Conservation (phyloP, 345 rosid genomes). For the Pistacia vera region DNA sequence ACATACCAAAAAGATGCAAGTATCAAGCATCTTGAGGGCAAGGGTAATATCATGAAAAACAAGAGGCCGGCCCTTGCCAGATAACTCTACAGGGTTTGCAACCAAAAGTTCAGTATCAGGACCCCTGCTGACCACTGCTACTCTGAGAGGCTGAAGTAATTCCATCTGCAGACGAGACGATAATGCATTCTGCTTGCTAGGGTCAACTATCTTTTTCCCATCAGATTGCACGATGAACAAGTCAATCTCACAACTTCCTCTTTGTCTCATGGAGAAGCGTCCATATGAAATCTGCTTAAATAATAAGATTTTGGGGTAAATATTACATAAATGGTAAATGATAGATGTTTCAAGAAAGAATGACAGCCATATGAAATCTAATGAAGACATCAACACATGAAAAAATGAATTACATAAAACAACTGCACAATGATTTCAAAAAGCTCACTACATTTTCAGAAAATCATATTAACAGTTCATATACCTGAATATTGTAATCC, state of each 20-base stretch:
- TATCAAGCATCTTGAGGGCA: slow-evolving; percentile 74
- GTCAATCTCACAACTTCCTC: slow-evolving; percentile 78
- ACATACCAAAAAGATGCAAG: slow-evolving; percentile 85
- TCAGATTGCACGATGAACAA: slow-evolving; percentile 82
- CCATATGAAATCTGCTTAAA: slow-evolving; percentile 82
- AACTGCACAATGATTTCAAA: neutral
- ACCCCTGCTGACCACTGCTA: slow-evolving; percentile 72
- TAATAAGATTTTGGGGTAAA: slow-evolving; percentile 6
- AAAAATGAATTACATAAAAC: neutral
- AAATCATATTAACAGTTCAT: slow-evolving; percentile 11
- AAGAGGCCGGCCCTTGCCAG: slow-evolving; percentile 93
- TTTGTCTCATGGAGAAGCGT: slow-evolving; percentile 62
- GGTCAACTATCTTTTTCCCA: slow-evolving; percentile 87
- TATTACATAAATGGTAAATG: neutral
- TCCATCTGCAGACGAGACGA: slow-evolving; percentile 67
- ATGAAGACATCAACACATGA: neutral
- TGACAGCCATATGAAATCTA: neutral
- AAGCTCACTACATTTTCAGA: neutral
- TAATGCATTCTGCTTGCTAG: slow-evolving; percentile 71
- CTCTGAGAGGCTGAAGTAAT: slow-evolving; percentile 80
- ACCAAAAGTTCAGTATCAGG: slow-evolving; percentile 92
- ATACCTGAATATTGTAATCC: slow-evolving; percentile 93
- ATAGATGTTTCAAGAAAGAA: neutral
- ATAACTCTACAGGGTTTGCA: slow-evolving; percentile 91
- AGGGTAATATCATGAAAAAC: slow-evolving; percentile 86